Conservation (phyloP, 2,329 filamentous ascomycete species). For the Aspergillus viridinutans region DNA sequence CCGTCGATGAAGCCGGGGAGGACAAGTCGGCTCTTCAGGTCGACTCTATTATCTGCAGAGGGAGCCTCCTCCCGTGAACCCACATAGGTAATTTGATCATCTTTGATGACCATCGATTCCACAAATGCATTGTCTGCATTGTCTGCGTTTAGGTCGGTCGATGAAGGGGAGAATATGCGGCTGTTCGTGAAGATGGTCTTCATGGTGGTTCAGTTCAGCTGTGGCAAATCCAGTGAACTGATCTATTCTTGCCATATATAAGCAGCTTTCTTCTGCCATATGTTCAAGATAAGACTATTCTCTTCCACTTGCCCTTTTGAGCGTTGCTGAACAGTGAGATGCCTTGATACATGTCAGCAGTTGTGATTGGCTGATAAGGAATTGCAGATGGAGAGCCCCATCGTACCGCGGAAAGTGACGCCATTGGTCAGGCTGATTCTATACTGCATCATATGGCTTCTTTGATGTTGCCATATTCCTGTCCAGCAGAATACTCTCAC, state of each 20-base stretch:
- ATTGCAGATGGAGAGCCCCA: neutral
- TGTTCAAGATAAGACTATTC: too few relatives aligned
- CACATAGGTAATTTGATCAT: constrained; percentile 41
- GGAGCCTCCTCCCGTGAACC: constrained; percentile 27
- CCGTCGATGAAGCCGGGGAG: constrained; percentile 49
- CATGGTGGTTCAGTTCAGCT: neutral
- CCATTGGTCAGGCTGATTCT: constrained; percentile 4
- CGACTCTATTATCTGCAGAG: constrained; percentile 19
- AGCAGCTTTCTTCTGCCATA: neutral
- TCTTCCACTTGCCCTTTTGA: too few relatives aligned
- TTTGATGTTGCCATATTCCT: too few relatives aligned
- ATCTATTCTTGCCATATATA: constrained; percentile 1
- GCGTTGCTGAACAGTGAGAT: too few relatives aligned
- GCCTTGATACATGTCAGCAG: neutral
- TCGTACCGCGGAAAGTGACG: constrained; percentile 7
- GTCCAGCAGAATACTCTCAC: too few relatives aligned
- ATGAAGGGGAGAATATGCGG: constrained; percentile 26
- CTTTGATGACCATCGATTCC: constrained; percentile 37
- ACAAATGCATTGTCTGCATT: constrained; percentile 19
- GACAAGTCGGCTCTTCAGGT: constrained; percentile 38
- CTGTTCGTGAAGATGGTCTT: constrained; percentile 28
- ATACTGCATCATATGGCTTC: neutral
- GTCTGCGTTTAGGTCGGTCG: constrained; percentile 5
- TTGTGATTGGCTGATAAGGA: neutral
- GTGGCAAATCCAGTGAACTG: neutral